Conservation (phyloP, 495 filamentous ascomycete genomes). For the Annulohypoxylon moriforme region DNA sequence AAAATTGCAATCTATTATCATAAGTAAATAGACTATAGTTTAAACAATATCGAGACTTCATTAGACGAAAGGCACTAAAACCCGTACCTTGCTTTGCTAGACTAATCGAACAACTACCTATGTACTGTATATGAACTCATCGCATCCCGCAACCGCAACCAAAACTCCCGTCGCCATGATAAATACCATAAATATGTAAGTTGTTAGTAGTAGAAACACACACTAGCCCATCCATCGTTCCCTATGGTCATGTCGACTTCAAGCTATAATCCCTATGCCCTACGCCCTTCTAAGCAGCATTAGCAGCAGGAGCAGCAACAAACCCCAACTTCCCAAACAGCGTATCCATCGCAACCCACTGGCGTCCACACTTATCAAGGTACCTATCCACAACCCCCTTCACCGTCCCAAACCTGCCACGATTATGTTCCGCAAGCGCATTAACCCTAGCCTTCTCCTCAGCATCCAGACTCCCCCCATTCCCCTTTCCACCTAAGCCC, state of each 20-base stretch:
- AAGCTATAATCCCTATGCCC: background rate
- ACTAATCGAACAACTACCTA: background rate
- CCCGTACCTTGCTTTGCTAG: background rate
- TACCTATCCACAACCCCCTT: conserved; percentile 84
- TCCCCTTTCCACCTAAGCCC: conserved; percentile 51
- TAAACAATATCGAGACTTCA: conserved; percentile 1
- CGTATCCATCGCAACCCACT: conserved; percentile 96
- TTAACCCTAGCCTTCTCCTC: conserved; percentile 64
- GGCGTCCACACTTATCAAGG: conserved; percentile 90
- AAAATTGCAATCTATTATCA: background rate
- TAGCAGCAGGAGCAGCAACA: conserved; percentile 40
- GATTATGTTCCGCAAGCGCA: conserved; percentile 82
- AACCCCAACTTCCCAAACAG: conserved; percentile 75
- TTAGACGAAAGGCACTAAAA: conserved; percentile 17
- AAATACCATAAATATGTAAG: background rate
- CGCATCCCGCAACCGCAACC: background rate
- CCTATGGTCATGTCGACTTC: background rate
- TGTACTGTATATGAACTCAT: no score
- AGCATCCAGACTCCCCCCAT: conserved; percentile 52
- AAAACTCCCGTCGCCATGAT: conserved; percentile 12
- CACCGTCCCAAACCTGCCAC: conserved; percentile 77
- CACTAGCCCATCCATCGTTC: no score
- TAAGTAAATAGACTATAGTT: background rate
- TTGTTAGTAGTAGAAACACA: background rate
- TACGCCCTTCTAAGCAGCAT: no score